A percentile compares a stretch with the other conserved stretches of the same genome.
Conservation (phyloP, 805 yeast genomes). For the Starmerella sp. region DNA sequence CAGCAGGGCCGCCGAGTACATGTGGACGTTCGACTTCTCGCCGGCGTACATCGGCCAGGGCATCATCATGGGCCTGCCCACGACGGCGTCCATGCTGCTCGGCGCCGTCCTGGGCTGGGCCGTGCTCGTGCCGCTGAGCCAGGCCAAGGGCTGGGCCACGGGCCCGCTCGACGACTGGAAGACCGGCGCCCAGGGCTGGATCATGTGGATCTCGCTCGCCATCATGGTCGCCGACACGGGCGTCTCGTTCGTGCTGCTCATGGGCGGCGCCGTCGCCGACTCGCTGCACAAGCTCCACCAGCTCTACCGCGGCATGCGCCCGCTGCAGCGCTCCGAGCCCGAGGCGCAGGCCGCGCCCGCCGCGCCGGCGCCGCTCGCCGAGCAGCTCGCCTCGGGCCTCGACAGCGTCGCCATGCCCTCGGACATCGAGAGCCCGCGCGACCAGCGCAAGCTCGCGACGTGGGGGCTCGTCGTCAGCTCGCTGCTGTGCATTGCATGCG, state of each 20-base stretch:
- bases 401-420: neutral
- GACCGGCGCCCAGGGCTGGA: constrained; percentile 94
- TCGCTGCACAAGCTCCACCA: neutral
- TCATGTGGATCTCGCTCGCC: constrained; percentile 82
- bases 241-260: constrained; percentile 47
- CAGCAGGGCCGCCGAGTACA: constrained; percentile 44
- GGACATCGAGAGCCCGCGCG: constrained; percentile 8
- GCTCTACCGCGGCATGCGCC: neutral
- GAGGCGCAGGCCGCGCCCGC: neutral
- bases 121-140: constrained; percentile 69
- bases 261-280: constrained; percentile 3
- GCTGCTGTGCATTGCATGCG: constrained; percentile 51
- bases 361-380: neutral
- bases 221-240: constrained; percentile 90
- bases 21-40: constrained; percentile 88
- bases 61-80: constrained; percentile 89
- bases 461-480: constrained; percentile 59
- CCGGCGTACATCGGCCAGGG: constrained; percentile 98
- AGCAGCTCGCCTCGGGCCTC: neutral
- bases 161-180: constrained; percentile 89
- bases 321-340: neutral
- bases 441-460: constrained; percentile 19
- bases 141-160: constrained; percentile 69
- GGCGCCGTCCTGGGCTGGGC: constrained; percentile 93
- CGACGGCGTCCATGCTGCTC: constrained; percentile 79